Evolutionary conservation across 345 rosid species (phyloP).

Genomic region (Hibiscus syriacus): DNA sequence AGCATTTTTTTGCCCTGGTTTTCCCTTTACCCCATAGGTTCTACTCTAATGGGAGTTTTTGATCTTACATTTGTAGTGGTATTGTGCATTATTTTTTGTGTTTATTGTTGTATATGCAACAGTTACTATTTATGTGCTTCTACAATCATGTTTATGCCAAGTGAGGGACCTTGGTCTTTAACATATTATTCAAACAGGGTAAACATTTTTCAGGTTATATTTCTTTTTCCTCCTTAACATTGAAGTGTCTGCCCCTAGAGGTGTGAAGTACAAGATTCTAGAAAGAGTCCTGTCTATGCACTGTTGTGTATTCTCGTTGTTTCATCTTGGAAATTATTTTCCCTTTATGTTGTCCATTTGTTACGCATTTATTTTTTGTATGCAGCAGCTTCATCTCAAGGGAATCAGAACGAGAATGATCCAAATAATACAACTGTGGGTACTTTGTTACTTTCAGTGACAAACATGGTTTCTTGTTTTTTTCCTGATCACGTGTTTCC

Average conservation of each 20-base stretch:
- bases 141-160: background rate
- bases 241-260: background rate
- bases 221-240: background rate
- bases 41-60: background rate
- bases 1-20: background rate
- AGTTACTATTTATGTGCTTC: background rate
- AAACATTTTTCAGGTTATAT: background rate
- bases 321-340: background rate
- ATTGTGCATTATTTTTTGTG: background rate
- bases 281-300: background rate
- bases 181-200: background rate
- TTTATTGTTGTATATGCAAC: background rate
- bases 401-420: slow-evolving; percentile 56
- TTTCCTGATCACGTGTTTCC: slow-evolving; percentile 12
- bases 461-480: background rate
- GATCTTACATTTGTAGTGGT: background rate
- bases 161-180: background rate
- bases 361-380: slow-evolving; percentile 17
- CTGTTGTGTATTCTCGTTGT: background rate
- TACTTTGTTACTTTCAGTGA: slow-evolving; percentile 18
- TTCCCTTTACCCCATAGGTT: background rate
- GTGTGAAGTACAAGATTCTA: background rate
- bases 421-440: slow-evolving; percentile 91
- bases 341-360: slow-evolving; percentile 2
- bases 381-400: slow-evolving; percentile 86